Base-by-base conservation (phyloP, 192 early-diverging fungal genomes). In the Coemansia sp. region DNA sequence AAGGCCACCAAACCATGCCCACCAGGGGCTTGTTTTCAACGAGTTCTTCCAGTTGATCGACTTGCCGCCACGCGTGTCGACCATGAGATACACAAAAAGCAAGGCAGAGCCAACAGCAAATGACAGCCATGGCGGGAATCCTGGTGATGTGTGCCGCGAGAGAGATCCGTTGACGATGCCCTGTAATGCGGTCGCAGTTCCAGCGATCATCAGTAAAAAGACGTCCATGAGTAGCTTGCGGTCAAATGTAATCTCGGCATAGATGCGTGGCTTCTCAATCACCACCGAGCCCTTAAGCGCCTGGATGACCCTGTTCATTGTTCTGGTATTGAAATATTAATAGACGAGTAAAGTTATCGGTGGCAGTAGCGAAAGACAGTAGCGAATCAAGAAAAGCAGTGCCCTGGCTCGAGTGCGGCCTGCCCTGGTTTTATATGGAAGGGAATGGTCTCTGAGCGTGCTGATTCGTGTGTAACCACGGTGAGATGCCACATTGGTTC, bases 51-150 rank as follows among this genome's bases (percentile, higher is more conserved):
- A 72, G 34, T 60, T 61, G 38, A 72, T 72, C 4, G 70, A 42
- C n/a, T 45, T 65, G 38, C 70, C 70, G 16, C 70, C 70, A 21
- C 65, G 58, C 9, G 70, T 66, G 20, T 72, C 70, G 28, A 72
- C 42, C 70, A 72, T 66, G 9, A 72, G 24, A 46, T 56, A 72
- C 26, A 72, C 43, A 28, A 72, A 66, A 5, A 72, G 70, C 11
- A 72, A 46, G 2, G 60, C 37, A 9, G 65, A 65, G 21, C 70
- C 70, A 9, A 71, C 57, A 23, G 58, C 63, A 26, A 71, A 71
- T 0, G 70, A 66, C 13, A 72, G 70, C 70, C 70, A 72, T 43
- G 70, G 59, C 36, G 70, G 59, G 59, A 72, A 72, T 5, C 70
- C 70, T 5, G 59, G 59, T 4, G 58, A 59, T 5, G 60, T 66